Conservation (phyloP, 192 early-diverging fungal species). For the Backusella morwellensis region DNA sequence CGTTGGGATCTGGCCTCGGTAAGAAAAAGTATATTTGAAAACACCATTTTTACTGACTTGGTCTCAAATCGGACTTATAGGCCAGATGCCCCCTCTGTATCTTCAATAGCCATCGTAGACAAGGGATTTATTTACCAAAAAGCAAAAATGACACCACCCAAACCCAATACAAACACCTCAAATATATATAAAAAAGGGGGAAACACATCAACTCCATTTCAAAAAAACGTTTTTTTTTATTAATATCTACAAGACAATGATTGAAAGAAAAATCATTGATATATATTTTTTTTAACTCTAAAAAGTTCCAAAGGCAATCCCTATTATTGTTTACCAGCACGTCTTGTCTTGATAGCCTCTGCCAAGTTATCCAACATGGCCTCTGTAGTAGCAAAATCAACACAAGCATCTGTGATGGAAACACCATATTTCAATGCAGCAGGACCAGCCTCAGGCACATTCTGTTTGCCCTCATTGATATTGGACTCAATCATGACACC, state of each 20-base stretch:
- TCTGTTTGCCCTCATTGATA: constrained; percentile 85
- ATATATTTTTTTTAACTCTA: neutral
- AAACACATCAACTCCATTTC: too few relatives aligned
- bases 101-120: too few relatives aligned
- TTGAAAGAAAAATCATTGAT: neutral
- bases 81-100: too few relatives aligned
- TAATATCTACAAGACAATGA: neutral
- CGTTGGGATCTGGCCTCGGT: too few relatives aligned
- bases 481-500: constrained; percentile 97
- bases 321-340: constrained; percentile 15
- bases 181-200: too few relatives aligned
- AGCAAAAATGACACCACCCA: too few relatives aligned
- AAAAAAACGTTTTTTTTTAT: neutral
- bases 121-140: too few relatives aligned
- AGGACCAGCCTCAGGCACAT: constrained; percentile 67
- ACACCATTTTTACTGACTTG: too few relatives aligned
- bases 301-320: neutral
- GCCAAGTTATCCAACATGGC: constrained; percentile 76
- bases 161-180: too few relatives aligned
- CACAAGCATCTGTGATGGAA: constrained; percentile 93
- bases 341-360: constrained; percentile 68
- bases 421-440: constrained; percentile 80
- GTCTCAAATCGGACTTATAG: too few relatives aligned
- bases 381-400: constrained; percentile 82
- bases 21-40: too few relatives aligned